Evolutionary conservation across 352 stramenopile genomes (phyloP).

Genomic region (Phytopythium vexans): DNA sequence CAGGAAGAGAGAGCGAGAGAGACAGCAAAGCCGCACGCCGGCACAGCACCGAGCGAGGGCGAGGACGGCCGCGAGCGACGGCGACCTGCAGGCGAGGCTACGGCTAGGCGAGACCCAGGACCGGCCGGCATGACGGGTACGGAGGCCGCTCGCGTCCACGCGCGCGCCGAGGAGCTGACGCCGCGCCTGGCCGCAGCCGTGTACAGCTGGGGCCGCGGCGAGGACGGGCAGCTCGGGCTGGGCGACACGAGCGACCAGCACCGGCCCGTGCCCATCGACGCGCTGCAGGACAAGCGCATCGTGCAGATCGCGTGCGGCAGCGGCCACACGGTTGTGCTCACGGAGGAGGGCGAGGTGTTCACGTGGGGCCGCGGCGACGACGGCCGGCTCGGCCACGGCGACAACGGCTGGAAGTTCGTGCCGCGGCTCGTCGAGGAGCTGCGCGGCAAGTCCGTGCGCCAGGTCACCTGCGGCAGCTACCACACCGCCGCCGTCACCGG

Average conservation of each 20-base stretch:
- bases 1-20: neutral
- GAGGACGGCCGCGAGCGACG: too few species aligned
- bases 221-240: conserved; percentile 84
- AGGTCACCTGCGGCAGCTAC: conserved; percentile 95
- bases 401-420: conserved; percentile 98
- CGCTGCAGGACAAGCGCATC: conserved; percentile 76
- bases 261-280: conserved; percentile 76
- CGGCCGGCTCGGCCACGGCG: conserved; percentile 87
- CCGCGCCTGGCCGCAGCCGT: conserved; percentile 25
- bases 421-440: conserved; percentile 90
- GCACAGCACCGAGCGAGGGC: neutral
- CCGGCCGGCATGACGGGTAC: conserved; percentile 2
- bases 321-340: conserved; percentile 88
- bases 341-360: conserved; percentile 85
- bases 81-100: too few species aligned
- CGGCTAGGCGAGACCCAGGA: neutral
- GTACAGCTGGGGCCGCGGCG: conserved; percentile 87
- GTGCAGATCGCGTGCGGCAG: conserved; percentile 88
- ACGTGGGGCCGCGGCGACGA: conserved; percentile 89
- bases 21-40: neutral
- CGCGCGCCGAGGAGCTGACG: neutral
- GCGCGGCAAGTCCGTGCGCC: conserved; percentile 85
- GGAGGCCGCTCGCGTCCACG: neutral
- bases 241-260: conserved; percentile 88
- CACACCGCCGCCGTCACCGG: conserved; percentile 93